phyloP scores from a whole-genome alignment of 306 rosid genomes.

The Cucurbita moschata region DNA sequence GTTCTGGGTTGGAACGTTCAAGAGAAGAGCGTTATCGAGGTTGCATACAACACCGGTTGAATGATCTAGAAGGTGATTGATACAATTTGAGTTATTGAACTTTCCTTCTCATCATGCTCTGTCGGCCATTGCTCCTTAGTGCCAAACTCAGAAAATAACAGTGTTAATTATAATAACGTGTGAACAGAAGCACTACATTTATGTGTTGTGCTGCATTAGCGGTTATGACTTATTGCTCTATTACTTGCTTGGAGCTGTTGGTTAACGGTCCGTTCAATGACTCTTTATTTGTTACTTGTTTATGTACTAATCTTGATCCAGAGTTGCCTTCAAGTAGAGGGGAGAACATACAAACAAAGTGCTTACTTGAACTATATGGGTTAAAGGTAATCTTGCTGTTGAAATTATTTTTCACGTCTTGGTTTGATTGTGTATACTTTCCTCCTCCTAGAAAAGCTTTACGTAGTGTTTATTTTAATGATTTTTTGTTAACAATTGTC shows the following conservation, averaged over 20 bases:
- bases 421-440: not conserved
- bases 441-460: not conserved
- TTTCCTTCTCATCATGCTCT: not conserved
- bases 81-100: conserved; percentile 3
- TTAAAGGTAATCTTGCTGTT: conserved; percentile 63
- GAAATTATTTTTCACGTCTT: not conserved
- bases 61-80: conserved; percentile 63
- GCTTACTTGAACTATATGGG: conserved; percentile 89
- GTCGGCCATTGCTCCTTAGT: not conserved
- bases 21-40: conserved; percentile 42
- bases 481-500: no score
- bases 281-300: conserved; percentile 9
- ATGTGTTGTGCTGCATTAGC: not conserved
- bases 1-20: conserved; percentile 35
- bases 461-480: not conserved
- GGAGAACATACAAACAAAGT: conserved; percentile 86
- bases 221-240: not conserved
- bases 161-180: not conserved
- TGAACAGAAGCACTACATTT: not conserved
- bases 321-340: conserved; percentile 91
- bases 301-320: conserved; percentile 28
- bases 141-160: not conserved
- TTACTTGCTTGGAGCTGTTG: not conserved
- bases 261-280: not conserved
- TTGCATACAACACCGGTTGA: conserved; percentile 50